These are phyloP conservation scores for Suillus weaverae DNA, from an alignment of 768 basidiomycete species.

Conservation along the genomic window DNA sequence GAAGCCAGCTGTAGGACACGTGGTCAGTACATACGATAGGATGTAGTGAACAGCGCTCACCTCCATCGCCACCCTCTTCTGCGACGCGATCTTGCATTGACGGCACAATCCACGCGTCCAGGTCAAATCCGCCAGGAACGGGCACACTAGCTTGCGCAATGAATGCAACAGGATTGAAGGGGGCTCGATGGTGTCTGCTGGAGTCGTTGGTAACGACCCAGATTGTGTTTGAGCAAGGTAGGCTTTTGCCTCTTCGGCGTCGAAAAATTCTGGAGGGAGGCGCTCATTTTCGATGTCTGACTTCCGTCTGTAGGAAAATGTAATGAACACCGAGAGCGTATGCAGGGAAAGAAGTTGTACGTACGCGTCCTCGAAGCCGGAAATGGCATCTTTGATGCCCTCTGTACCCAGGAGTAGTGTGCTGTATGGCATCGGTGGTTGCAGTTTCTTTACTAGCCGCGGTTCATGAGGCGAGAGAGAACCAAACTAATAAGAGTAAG, in stretches of 20 bases:
- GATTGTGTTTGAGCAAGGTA: constrained; percentile 42
- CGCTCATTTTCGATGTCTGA: constrained; percentile 99
- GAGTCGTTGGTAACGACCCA: constrained; percentile 51
- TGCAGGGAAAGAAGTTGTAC: constrained; percentile 33
- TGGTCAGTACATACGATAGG: too few species aligned
- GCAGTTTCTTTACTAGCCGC: too few species aligned
- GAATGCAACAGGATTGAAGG: constrained; percentile 18
- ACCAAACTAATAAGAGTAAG: too few species aligned
- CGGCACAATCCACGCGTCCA: too few species aligned
- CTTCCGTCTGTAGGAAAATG: constrained; percentile 62
- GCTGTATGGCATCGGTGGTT: constrained; percentile 60
- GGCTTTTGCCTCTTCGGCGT: constrained; percentile 69
- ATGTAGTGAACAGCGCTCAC: too few species aligned
- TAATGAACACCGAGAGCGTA: neutral
- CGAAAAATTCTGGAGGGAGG: constrained; percentile 90
- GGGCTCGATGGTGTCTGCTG: constrained; percentile 42
- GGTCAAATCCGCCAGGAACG: too few species aligned
- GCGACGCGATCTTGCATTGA: too few species aligned
- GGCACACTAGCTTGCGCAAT: too few species aligned
- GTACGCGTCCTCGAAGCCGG: constrained; percentile 83
- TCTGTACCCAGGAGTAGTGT: constrained; percentile 85
- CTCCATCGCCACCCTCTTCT: too few species aligned
- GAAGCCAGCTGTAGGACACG: too few species aligned
- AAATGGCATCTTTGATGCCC: constrained; percentile 93
- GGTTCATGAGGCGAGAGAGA: too few species aligned